Evolutionary conservation across 345 rosid species (phyloP), one percentile per base, ranked within the genome.

Genomic region (Lepidium aucheri): DNA sequence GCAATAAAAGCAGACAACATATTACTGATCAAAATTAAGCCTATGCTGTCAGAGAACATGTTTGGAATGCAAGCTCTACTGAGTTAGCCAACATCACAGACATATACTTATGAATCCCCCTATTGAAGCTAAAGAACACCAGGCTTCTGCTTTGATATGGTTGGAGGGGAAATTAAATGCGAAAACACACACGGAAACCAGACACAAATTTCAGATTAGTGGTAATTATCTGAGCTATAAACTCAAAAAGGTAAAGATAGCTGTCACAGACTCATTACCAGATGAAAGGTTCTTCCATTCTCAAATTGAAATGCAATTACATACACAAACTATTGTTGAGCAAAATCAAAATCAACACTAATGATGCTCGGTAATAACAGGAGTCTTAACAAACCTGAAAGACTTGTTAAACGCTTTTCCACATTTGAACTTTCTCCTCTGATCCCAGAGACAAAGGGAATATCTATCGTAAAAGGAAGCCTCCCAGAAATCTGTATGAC

Each of bases 381-480:
- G 40, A 47, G 30, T 60, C 8, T 30, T 43, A 51, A 54, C 62
- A 65, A 62, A 92, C 98, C 99, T 85, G 90, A 72, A 26, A 94
- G 90, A 73, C 78, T 84, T 79, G 74, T 73, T 51, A 90, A 41
- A 45, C 99, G 91, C 67, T 84, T 87, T 74, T 88, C 82, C 50
- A 76, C 74, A 36, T 79, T 79, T 67, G 93, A 79, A 63, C 52
- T 65, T 67, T 67, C 67, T 56, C 67, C 46, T 26, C 54, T 78
- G 62, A 79, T 74, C 78, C 96, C 96, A 18, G 97, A 86, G 51
- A 90, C 61, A 69, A 94, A 90, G 42, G 77, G 84, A 68, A 88
- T 78, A 80, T 94, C 99, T 71, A 78, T 53, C 63, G 82, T 80
- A 62, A 88, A 84, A 17, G 97, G 97, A 65, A 78, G 77, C 76